Evolutionary conservation across 2,329 filamentous ascomycete species (phyloP).

Genomic region (Aspergillus alliaceus): DNA sequence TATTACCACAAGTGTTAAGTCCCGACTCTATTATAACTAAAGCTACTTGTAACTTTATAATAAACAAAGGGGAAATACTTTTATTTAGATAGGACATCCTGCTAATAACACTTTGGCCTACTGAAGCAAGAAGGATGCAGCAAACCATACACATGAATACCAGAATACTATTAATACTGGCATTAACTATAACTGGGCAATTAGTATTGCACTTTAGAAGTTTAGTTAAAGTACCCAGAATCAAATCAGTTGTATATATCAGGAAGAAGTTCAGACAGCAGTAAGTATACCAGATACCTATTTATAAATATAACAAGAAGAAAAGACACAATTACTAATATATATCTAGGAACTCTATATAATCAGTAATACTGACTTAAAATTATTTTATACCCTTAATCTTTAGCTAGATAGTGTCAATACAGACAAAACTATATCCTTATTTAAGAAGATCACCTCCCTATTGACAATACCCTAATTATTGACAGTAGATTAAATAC

Average conservation of each 20-base stretch:
- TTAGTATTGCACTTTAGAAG: not conserved
- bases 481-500: not conserved
- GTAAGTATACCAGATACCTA: not conserved
- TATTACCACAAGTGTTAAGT: not conserved
- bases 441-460: not conserved
- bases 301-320: too few species aligned
- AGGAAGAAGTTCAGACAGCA: not conserved
- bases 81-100: constrained; percentile 3
- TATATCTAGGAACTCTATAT: not conserved
- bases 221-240: not conserved
- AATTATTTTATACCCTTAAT: not conserved
- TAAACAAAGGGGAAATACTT: not conserved
- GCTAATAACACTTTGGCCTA: not conserved
- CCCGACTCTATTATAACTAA: not conserved
- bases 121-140: not conserved
- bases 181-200: not conserved
- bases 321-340: not conserved
- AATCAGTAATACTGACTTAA: not conserved
- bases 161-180: not conserved
- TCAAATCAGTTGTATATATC: not conserved
- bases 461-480: not conserved
- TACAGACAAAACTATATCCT: not conserved
- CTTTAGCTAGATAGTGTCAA: not conserved
- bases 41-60: not conserved
- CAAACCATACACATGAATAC: not conserved